These are phyloP conservation scores for Paralagenidium karlingii DNA, from an alignment of 352 stramenopile species.

Conservation along the genomic window DNA sequence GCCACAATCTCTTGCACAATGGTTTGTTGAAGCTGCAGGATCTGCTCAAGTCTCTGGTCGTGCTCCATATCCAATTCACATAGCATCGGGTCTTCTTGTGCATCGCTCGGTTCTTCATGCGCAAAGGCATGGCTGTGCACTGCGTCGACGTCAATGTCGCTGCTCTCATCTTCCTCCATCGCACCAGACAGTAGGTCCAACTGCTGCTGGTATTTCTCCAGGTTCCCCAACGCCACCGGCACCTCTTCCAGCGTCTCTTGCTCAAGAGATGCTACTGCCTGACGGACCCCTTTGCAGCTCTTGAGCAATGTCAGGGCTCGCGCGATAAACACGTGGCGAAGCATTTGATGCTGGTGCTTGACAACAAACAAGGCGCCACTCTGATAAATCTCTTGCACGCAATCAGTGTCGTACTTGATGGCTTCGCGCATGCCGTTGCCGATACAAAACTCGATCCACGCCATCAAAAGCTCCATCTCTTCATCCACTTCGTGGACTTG, in stretches of 20 bases:
- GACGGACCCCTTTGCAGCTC: slow-evolving; percentile 31
- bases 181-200: slow-evolving; percentile 16
- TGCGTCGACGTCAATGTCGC: slow-evolving; percentile 11
- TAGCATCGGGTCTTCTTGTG: slow-evolving; percentile 31
- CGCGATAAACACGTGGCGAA: slow-evolving; percentile 10
- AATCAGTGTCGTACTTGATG: slow-evolving; percentile 39
- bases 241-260: slow-evolving; percentile 17
- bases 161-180: slow-evolving; percentile 7
- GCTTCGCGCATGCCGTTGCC: slow-evolving; percentile 54
- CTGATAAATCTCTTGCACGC: slow-evolving; percentile 46
- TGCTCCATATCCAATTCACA: slow-evolving; percentile 33
- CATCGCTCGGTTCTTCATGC: no score
- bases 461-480: slow-evolving; percentile 22
- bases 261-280: slow-evolving; percentile 21
- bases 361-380: slow-evolving; percentile 43
- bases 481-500: no score
- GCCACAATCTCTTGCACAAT: slow-evolving; percentile 36
- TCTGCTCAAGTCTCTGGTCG: slow-evolving; percentile 16
- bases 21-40: slow-evolving; percentile 19
- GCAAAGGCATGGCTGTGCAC: no score
- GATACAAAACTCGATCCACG: slow-evolving; percentile 50
- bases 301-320: slow-evolving; percentile 20
- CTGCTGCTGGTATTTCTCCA: slow-evolving; percentile 12
- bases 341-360: slow-evolving; percentile 12
- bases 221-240: slow-evolving; percentile 31